A percentile compares a stretch with the other conserved stretches of the same genome.
Evolutionary conservation across 1,284 basidiomycete genomes (phyloP).

Genomic region (Rhodotorula sp.): DNA sequence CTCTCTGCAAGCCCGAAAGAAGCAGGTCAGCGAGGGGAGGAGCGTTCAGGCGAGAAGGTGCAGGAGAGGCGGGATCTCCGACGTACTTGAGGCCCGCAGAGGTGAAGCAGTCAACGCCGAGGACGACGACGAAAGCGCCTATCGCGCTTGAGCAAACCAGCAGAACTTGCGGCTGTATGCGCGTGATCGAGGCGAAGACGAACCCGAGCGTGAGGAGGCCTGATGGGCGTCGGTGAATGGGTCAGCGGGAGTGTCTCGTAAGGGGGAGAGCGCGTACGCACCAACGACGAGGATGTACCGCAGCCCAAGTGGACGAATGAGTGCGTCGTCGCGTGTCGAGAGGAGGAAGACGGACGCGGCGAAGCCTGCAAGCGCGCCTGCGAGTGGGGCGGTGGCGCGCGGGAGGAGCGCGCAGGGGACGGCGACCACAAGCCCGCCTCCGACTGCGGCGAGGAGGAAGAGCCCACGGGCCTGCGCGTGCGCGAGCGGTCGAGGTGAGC

Average conservation of each 20-base stretch:
- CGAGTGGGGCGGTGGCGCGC: background rate
- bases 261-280: background rate
- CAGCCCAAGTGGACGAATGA: background rate
- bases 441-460: background rate
- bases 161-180: background rate
- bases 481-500: too few relatives aligned
- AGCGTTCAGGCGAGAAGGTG: background rate
- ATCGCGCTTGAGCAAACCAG: background rate
- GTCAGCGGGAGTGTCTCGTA: background rate
- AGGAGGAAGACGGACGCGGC: background rate
- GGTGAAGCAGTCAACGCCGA: conserved; percentile 1
- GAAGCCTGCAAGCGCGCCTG: background rate
- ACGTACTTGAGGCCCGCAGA: background rate
- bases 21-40: background rate
- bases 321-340: background rate
- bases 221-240: background rate
- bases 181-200: background rate
- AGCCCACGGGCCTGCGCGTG: background rate
- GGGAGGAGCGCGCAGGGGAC: background rate
- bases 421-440: background rate
- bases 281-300: conserved; percentile 1
- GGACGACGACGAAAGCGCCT: background rate
- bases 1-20: background rate
- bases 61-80: background rate
- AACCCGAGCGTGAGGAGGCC: background rate